Evolutionary conservation across 768 basidiomycete species (phyloP), one percentile per base, ranked within the genome.

Genomic region (Termitomyces sp.): DNA sequence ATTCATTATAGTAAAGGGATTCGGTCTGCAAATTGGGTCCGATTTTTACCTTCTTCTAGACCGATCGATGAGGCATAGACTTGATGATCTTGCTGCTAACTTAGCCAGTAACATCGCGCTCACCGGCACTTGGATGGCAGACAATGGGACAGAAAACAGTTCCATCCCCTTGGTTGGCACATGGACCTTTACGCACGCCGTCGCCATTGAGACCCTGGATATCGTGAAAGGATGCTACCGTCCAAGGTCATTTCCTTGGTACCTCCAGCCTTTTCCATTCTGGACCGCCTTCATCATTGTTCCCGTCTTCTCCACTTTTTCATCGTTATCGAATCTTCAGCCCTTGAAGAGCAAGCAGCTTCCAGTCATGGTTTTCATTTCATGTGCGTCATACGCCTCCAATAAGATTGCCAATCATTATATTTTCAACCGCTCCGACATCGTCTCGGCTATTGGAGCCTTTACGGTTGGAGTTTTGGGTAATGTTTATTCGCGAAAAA

Each of bases 341-440:
- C 92, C 91, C 8, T 73, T 89, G 65, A 80, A 75, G 63, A 86
- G 84, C 67, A 81, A 76, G 65, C 87, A 93, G 66, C 78, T 93
- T 39, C 80, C 81, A 11, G 87, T 94, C 18, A 93, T 93, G 93
- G 88, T 93, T 58, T 60, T 87, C 65, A 93, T 95, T 63, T 91
- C 90, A 16, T 93, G 91, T 69, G 81, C 80, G 54, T 84, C 87
- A 16, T 93, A 89, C 65, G 83, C 85, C 11, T 85, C 89, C 34
- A 93, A 93, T 71, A 90, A 88, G 70, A 76, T 87, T 48, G 92
- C 90, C 50, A 91, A 91, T 68, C 88, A 89, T 64, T 91, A 86
- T 67, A 93, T 93, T 66, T 88, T 91, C 75, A 86, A 88, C 70
- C 86, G 89, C 16, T 89, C 89, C 5, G 92, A 94, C 65, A 76